Conservation (phyloP, 2,329 filamentous ascomycete species). For the Talaromyces pinophilus region DNA sequence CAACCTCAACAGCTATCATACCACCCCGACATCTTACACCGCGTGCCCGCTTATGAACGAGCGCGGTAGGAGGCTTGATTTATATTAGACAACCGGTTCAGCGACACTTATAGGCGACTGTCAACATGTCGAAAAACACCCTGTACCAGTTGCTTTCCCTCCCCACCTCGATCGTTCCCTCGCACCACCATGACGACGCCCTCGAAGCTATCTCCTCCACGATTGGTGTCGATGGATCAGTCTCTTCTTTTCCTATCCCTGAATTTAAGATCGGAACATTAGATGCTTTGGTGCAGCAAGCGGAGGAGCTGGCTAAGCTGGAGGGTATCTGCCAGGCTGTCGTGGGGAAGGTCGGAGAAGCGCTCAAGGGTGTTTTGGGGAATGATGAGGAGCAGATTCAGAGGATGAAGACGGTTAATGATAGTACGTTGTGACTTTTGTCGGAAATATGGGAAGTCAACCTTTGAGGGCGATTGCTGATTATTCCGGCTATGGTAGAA, state of each 20-base stretch:
- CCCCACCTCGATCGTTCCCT: constrained; percentile 81
- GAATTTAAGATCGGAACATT: constrained; percentile 98
- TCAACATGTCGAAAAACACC: constrained; percentile 46
- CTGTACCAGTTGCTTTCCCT: constrained; percentile 90
- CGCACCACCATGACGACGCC: constrained; percentile 77
- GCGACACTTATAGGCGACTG: neutral
- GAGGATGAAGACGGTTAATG: constrained; percentile 89
- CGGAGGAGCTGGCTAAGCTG: constrained; percentile 90
- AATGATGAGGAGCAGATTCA: constrained; percentile 79
- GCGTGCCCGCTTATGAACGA: constrained; percentile 30
- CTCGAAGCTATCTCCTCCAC: constrained; percentile 72
- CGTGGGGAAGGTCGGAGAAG: constrained; percentile 84
- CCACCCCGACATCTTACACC: constrained; percentile 18
- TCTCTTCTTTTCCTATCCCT: constrained; percentile 77
- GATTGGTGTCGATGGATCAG: constrained; percentile 71
- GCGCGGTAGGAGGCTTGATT: constrained; percentile 28
- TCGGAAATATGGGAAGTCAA: neutral
- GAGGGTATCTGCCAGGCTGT: constrained; percentile 76
- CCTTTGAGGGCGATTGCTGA: neutral
- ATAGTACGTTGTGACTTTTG: constrained; percentile 64
- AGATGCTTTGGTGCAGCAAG: constrained; percentile 92
- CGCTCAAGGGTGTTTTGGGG: constrained; percentile 77
- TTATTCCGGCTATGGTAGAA: constrained; percentile 56
- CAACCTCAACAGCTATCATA: constrained; percentile 17
- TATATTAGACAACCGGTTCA: neutral